These are phyloP conservation scores for Moelleriella libera DNA, from an alignment of 2,329 filamentous ascomycete species.

Conservation along the genomic window DNA sequence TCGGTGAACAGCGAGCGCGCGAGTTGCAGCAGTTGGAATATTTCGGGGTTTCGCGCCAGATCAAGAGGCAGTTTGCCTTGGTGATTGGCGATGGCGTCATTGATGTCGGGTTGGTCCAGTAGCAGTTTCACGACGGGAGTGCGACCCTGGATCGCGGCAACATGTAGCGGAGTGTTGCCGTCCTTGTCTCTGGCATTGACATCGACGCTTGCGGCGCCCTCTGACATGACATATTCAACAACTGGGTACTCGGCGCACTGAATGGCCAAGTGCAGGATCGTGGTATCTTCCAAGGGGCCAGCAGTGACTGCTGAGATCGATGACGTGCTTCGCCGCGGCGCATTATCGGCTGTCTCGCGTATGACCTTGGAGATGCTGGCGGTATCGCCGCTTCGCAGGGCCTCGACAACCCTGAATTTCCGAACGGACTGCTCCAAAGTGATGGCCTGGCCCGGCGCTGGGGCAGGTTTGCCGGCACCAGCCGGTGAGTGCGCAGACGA, in stretches of 20 bases:
- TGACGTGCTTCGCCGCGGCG: slow-evolving; percentile 41
- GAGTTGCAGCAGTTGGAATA: slow-evolving; percentile 89
- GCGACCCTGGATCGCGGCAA: slow-evolving; percentile 74
- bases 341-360: slow-evolving; percentile 44
- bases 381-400: slow-evolving; percentile 79
- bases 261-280: slow-evolving; percentile 82
- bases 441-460: slow-evolving; percentile 25
- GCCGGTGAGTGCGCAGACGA: slow-evolving; percentile 18
- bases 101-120: slow-evolving; percentile 69
- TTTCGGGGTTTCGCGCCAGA: slow-evolving; percentile 79
- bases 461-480: slow-evolving; percentile 12
- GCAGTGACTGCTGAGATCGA: slow-evolving; percentile 29
- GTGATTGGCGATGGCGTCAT: slow-evolving; percentile 76
- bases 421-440: slow-evolving; percentile 86
- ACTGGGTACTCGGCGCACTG: slow-evolving; percentile 90
- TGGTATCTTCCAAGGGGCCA: slow-evolving; percentile 60
- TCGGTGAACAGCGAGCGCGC: slow-evolving; percentile 84
- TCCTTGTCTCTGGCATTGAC: slow-evolving; percentile 85
- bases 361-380: slow-evolving; percentile 80
- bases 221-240: slow-evolving; percentile 84
- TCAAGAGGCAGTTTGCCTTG: slow-evolving; percentile 79
- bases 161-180: slow-evolving; percentile 83
- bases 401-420: slow-evolving; percentile 90
- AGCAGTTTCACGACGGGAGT: slow-evolving; percentile 69
- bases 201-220: slow-evolving; percentile 54